These are phyloP conservation scores for Trichosporon sp. DNA, from an alignment of 1,284 basidiomycete species.

Conservation along the genomic window DNA sequence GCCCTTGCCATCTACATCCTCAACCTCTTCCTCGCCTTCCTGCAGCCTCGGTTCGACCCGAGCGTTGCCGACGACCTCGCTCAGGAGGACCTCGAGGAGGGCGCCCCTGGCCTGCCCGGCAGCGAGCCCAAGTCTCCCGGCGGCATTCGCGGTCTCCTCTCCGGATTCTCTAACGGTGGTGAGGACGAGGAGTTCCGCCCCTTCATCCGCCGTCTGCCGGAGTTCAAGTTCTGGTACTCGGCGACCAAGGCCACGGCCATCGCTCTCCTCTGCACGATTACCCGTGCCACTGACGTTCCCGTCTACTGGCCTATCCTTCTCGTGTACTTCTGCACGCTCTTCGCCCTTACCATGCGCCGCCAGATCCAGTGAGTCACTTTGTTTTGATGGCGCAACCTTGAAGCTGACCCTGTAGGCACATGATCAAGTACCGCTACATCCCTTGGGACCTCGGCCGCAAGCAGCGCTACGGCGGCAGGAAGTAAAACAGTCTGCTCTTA, in stretches of 20 bases:
- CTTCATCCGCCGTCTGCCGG: constrained; percentile 90
- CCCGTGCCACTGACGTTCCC: constrained; percentile 81
- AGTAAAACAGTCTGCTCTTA: constrained; percentile 24
- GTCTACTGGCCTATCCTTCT: constrained; percentile 98
- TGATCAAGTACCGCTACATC: constrained; percentile 94
- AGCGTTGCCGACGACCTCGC: constrained; percentile 87
- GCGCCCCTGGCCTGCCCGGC: constrained; percentile 57
- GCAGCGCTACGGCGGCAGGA: constrained; percentile 40
- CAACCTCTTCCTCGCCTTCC: constrained; percentile 59
- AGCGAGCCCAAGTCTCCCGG: constrained; percentile 29
- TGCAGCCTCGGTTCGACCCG: constrained; percentile 73
- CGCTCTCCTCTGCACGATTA: constrained; percentile 73
- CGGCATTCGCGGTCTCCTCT: constrained; percentile 44
- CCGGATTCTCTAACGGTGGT: constrained; percentile 48
- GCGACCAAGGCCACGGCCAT: constrained; percentile 82
- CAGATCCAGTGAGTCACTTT: constrained; percentile 79
- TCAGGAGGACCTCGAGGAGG: constrained; percentile 93
- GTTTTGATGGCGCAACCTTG: neutral
- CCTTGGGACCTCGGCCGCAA: constrained; percentile 48
- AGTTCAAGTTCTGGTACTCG: constrained; percentile 66
- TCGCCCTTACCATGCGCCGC: constrained; percentile 83
- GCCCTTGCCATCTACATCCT: constrained; percentile 88
- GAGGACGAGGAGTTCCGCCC: constrained; percentile 82
- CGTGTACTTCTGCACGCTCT: constrained; percentile 83
- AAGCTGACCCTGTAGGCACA: constrained; percentile 61